phyloP scores from a whole-genome alignment of 2,329 filamentous ascomycete species.

The Verticillium nonalfalfae region DNA sequence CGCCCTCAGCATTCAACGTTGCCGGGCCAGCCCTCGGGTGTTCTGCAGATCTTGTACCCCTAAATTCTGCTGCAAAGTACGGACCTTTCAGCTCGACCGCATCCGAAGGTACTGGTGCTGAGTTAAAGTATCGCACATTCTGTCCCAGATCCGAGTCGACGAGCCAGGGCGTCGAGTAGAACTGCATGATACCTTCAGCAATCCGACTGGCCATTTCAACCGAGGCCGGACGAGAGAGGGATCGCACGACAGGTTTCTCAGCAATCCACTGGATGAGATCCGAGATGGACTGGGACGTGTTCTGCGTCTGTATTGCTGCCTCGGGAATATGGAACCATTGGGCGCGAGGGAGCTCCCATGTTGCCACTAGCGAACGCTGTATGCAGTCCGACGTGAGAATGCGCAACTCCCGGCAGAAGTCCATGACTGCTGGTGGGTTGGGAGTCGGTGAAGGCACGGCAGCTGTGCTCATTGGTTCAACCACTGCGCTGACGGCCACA shows the following conservation, averaged over 20 bases:
- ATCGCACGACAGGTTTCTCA: conserved; percentile 3
- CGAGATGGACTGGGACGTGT: background rate
- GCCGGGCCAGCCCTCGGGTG: background rate
- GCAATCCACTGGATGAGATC: conserved; percentile 4
- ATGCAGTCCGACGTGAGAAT: background rate
- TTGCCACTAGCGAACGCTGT: background rate
- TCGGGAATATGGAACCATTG: conserved; percentile 3
- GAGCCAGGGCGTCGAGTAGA: conserved; percentile 7
- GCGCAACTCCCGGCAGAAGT: background rate
- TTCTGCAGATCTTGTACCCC: background rate
- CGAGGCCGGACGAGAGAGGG: background rate
- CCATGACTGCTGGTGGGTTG: background rate
- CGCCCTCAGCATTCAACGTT: background rate
- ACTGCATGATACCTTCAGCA: conserved; percentile 7
- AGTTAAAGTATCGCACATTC: conserved; percentile 1
- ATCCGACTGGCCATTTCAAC: conserved; percentile 2
- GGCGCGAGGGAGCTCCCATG: background rate
- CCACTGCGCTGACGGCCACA: background rate
- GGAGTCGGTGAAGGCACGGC: background rate
- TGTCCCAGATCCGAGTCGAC: background rate
- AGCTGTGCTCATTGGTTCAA: background rate
- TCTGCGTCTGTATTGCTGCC: background rate
- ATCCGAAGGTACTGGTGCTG: background rate
- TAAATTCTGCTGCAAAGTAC: conserved; percentile 1
- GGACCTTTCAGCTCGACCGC: background rate